Base-by-base conservation (phyloP, 768 basidiomycete species). In the Phanerochaete sordida region DNA sequence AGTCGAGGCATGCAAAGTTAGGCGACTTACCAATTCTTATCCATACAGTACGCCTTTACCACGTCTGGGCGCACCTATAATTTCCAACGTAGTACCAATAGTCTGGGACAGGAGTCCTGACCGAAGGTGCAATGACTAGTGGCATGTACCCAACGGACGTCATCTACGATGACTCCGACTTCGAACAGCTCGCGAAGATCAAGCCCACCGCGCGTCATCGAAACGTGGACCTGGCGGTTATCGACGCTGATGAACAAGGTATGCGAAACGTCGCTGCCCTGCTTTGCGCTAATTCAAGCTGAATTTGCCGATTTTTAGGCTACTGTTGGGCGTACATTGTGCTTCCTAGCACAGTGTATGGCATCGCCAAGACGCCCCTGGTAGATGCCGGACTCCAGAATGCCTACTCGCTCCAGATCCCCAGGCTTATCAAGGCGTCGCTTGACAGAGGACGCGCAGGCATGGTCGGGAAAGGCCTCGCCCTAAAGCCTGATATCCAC, bases 401-500 rank as follows among this genome's bases (percentile, higher is more conserved):
- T 62, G 66, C 73, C 0, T 73, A 79, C 55, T 87, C 85, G 0
- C 69, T 74, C 7, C 83, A 83, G 61, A 79, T 88, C 28, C 85
- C 83, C 1, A 24, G 35, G 0, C 66, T 84, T 3, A 77, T 87
- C 57, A 69, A 71, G 13, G 78, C 78, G 0, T 67, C 78, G 24
- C 65, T 86, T 44, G 72, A 66, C 61, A 76, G 86, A 37, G 77
- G 76, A 0, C 76, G 79, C 30, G 84, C 76, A 0, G 84, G 84
- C 13, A 72, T 84, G 64, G 73, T 88, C 3, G 85, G 86, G 0
- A 65, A 76, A 44, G 87, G 88, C 0, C 72, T 76, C 65, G 85
- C 87, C 56, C 46, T 83, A 6, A 89, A 85, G 86, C 78, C 80
- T 0, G 74, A 83, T 61, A 80, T 87, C 21, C 77, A 85, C 59